Percentiles rank a stretch among this genome's conserved stretches.
phyloP scores from a whole-genome alignment of 805 yeast genomes.

The Vanderwaltozyma tropicalis region DNA sequence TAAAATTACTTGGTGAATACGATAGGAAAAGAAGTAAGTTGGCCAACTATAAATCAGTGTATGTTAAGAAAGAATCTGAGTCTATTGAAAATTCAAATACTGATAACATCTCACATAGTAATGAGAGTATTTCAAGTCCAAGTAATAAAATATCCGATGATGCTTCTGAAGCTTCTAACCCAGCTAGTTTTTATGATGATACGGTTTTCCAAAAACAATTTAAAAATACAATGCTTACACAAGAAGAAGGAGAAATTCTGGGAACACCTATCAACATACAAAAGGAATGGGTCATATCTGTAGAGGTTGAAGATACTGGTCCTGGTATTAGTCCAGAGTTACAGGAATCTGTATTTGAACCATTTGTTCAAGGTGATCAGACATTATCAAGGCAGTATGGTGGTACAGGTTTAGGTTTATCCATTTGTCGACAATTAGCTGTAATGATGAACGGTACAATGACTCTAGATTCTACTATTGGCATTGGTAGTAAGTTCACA shows the following conservation, averaged over 20 bases:
- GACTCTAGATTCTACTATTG: conserved; percentile 60
- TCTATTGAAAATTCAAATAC: not conserved
- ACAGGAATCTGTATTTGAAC: conserved; percentile 83
- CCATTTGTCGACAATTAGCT: conserved; percentile 84
- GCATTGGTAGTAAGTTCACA: conserved; percentile 75
- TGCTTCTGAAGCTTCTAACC: conserved; percentile 12
- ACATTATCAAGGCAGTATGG: conserved; percentile 84
- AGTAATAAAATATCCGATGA: not conserved
- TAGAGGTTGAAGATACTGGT: conserved; percentile 82
- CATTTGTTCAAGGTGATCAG: conserved; percentile 95
- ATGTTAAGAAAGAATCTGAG: conserved; percentile 28
- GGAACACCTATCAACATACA: conserved; percentile 18
- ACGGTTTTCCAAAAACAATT: conserved; percentile 35
- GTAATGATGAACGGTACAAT: conserved; percentile 84
- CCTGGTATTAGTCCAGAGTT: conserved; percentile 83
- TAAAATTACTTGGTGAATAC: conserved; percentile 60
- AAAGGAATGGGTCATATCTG: conserved; percentile 32
- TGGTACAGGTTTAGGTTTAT: conserved; percentile 90
- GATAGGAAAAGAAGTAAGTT: conserved; percentile 41
- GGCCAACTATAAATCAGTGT: conserved; percentile 37
- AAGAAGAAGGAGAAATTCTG: conserved; percentile 12
- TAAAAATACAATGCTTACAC: conserved; percentile 20
- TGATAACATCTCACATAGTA: not conserved
- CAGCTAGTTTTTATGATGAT: conserved; percentile 33
- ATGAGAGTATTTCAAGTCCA: not conserved